These are phyloP conservation scores for Phyllosticta citribraziliensis DNA, from an alignment of 2,329 filamentous ascomycete species.

Conservation along the genomic window DNA sequence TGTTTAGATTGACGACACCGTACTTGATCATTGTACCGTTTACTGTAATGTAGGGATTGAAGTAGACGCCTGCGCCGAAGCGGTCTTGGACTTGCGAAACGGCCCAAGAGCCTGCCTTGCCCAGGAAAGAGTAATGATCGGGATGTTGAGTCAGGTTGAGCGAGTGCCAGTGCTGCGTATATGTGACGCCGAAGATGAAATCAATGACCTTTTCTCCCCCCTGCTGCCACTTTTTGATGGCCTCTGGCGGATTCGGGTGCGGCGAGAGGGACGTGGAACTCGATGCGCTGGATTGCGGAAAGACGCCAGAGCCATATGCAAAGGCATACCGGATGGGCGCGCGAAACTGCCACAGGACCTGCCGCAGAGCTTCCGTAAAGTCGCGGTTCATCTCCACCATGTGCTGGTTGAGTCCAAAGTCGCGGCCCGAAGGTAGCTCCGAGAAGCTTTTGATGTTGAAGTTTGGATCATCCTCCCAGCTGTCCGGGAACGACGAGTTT, in stretches of 20 bases:
- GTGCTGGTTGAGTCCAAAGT: slow-evolving; percentile 92
- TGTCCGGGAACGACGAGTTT: slow-evolving; percentile 32
- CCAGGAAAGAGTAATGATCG: slow-evolving; percentile 83
- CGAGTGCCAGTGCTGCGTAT: slow-evolving; percentile 94
- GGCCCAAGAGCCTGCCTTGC: slow-evolving; percentile 71
- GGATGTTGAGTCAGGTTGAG: slow-evolving; percentile 83
- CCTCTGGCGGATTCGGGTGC: slow-evolving; percentile 72
- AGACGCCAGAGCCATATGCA: slow-evolving; percentile 94
- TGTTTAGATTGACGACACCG: slow-evolving; percentile 89
- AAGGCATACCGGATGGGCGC: slow-evolving; percentile 95
- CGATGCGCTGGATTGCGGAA: slow-evolving; percentile 58
- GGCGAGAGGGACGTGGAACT: slow-evolving; percentile 49
- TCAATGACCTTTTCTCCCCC: slow-evolving; percentile 94
- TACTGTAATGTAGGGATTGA: slow-evolving; percentile 89
- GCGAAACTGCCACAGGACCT: slow-evolving; percentile 77
- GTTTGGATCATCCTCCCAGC: slow-evolving; percentile 69
- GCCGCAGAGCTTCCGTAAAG: slow-evolving; percentile 80
- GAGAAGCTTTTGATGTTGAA: slow-evolving; percentile 64
- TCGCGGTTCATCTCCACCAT: slow-evolving; percentile 84
- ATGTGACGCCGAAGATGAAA: slow-evolving; percentile 92
- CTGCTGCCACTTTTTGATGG: slow-evolving; percentile 75
- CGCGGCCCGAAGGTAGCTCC: slow-evolving; percentile 58
- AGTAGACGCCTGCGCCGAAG: slow-evolving; percentile 91
- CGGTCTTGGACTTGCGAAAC: slow-evolving; percentile 79
- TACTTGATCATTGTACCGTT: slow-evolving; percentile 98